Conservation (phyloP, 2,329 filamentous ascomycete species). For the Sporothrix inflata region DNA sequence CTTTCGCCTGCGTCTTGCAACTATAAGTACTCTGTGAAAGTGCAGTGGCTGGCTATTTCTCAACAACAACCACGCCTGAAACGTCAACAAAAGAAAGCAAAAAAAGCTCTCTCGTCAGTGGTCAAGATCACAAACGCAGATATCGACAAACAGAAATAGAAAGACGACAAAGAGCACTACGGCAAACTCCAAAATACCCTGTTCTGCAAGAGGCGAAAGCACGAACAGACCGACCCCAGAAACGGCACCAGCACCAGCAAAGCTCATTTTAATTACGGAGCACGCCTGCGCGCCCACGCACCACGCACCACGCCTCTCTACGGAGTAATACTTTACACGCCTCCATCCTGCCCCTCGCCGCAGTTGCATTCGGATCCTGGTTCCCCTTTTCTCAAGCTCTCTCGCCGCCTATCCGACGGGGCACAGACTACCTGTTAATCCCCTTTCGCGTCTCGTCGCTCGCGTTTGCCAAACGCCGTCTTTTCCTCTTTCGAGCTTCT, state of each 20-base stretch:
- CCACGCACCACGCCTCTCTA: constrained; percentile 12
- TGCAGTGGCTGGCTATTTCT: neutral
- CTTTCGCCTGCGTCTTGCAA: neutral
- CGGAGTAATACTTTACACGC: neutral
- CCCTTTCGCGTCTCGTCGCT: constrained; percentile 8
- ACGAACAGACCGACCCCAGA: constrained; percentile 7
- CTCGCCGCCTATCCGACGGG: constrained; percentile 7
- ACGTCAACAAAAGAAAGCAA: neutral
- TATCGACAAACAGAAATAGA: neutral
- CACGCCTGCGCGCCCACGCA: neutral
- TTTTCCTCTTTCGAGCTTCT: constrained; percentile 14
- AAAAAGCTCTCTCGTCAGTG: neutral
- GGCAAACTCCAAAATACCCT: neutral
- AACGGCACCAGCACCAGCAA: neutral
- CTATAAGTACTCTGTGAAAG: neutral
- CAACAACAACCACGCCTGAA: neutral
- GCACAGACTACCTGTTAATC: neutral
- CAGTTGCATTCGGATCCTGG: constrained; percentile 26
- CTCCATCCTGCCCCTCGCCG: constrained; percentile 28
- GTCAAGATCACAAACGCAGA: neutral
- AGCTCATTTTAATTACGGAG: constrained; percentile 29
- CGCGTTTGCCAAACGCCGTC: neutral
- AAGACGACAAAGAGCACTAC: neutral
- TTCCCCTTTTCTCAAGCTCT: constrained; percentile 23
- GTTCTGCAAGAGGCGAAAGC: neutral